Percentiles rank a stretch among this genome's conserved stretches.
Conservation (phyloP, 208 protist species). For the Trypanosomatidae sp. region DNA sequence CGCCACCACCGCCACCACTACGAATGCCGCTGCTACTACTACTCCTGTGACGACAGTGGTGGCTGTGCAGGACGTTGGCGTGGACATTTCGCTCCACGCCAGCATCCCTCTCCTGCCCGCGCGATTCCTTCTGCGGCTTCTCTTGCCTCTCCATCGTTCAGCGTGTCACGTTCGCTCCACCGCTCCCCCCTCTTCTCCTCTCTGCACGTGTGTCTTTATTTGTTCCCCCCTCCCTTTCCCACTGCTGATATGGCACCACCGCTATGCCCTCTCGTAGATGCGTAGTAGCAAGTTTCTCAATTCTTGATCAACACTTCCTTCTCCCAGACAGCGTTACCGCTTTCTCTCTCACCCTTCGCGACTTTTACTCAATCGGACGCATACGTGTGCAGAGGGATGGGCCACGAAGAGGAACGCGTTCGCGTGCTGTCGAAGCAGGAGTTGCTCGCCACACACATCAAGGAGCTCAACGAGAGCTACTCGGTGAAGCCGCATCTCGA, state of each 20-base stretch:
- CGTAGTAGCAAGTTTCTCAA: not conserved
- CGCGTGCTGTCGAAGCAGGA: slow-evolving; percentile 88
- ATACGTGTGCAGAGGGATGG: slow-evolving; percentile 28
- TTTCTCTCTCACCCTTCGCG: not conserved
- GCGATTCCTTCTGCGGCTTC: not conserved
- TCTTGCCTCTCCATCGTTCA: not conserved
- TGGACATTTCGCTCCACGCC: not conserved
- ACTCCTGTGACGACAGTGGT: not conserved
- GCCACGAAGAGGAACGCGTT: slow-evolving; percentile 44
- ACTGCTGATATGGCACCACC: no score
- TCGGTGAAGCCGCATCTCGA: slow-evolving; percentile 91
- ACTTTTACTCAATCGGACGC: not conserved
- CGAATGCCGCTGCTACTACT: not conserved
- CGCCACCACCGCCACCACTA: not conserved
- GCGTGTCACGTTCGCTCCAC: not conserved
- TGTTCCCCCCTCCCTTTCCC: not conserved
- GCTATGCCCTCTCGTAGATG: not conserved
- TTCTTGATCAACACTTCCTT: not conserved
- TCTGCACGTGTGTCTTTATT: not conserved
- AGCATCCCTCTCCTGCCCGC: not conserved
- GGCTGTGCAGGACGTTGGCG: not conserved
- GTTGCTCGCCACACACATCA: slow-evolving; percentile 78
- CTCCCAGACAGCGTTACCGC: not conserved
- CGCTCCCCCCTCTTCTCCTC: not conserved
- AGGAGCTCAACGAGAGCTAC: slow-evolving; percentile 69